Conservation (phyloP, 129 eudicot genomes). For the Saposhnikovia divaricata region DNA sequence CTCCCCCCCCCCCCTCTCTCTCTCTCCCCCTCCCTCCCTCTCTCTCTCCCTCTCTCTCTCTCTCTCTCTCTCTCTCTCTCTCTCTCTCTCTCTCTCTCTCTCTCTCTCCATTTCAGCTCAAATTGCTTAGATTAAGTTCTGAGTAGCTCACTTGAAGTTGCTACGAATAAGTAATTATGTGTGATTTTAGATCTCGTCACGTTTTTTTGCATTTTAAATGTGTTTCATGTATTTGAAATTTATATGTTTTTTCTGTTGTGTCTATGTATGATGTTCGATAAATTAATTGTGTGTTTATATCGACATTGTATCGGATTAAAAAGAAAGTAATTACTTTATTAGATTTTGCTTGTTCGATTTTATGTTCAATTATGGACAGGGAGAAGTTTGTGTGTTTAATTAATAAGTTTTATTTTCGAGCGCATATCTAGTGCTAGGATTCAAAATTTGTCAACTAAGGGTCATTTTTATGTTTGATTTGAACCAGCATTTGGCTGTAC, state of each 20-base stretch:
- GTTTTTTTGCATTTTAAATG: not conserved
- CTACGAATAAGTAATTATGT: not conserved
- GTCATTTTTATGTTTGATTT: slow-evolving; percentile 16
- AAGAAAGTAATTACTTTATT: not conserved
- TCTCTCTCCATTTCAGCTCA: not conserved
- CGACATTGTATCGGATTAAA: not conserved
- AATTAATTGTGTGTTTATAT: not conserved
- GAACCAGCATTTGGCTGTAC: slow-evolving; percentile 69
- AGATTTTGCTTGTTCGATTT: not conserved
- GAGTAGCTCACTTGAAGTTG: not conserved
- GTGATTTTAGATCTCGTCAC: not conserved
- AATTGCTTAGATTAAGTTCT: not conserved
- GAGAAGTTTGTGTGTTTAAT: not conserved
- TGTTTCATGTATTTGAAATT: not conserved
- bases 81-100: slow-evolving; percentile 1
- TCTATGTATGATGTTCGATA: not conserved
- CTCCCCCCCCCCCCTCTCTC: too few species aligned
- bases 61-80: not conserved
- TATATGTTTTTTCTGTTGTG: too few species aligned
- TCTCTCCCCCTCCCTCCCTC: not conserved
- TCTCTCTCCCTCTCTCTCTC: not conserved
- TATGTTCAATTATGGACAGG: not conserved
- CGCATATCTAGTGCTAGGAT: slow-evolving; percentile 12
- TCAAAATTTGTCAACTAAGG: slow-evolving; percentile 14
- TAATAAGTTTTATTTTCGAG: slow-evolving; percentile 5